Base-by-base conservation (phyloP, 495 filamentous ascomycete genomes). In the Barbatosphaeria neglecta region DNA sequence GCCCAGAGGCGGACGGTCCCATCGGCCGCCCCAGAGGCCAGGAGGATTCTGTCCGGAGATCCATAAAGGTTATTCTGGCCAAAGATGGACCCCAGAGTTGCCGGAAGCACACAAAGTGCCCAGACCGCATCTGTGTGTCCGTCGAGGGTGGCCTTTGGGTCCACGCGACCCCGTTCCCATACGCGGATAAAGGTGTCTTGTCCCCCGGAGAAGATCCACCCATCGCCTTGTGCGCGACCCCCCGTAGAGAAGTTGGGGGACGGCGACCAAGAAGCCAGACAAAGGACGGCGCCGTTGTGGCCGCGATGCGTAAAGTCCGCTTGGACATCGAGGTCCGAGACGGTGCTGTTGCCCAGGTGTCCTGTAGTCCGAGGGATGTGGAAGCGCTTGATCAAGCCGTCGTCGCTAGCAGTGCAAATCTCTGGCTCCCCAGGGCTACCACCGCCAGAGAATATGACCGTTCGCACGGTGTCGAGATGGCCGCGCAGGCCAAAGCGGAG, bases 121-220 rank as follows among this genome's bases (percentile, higher is more conserved):
- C 92, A 98, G 3, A 98, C 87, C 6, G 88, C 87, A 65, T 97
- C 92, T 1, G 83, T 95, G 56, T 98, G 92, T 5, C 88, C 90
- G 49, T 95, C 86, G 19, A 98, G 68, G 1, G 90, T 98, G 4
- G 88, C 90, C 62, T 97, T 96, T 6, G 90, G 88, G 60, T 95
- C 93, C 33, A 98, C 87, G 31, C 89, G 70, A 10, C 90, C 90
- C 15, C 87, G 73, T 67, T 97, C 90, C 92, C 92, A 98, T 2
- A 97, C 87, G 22, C 88, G 77, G 17, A 98, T 78, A 9, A 89
- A 93, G 3, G 89, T 80, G 61, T 98, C 92, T 57, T 95, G 87
- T 3, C 92, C 92, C 37, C 93, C 92, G 16, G 90, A 96, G 63
- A 98, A 97, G 31, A 98, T 84, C 92, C 93, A 97, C 6, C 93